Base-by-base conservation (phyloP, 371 early-diverging fungal genomes). In the Lichtheimia corymbifera region DNA sequence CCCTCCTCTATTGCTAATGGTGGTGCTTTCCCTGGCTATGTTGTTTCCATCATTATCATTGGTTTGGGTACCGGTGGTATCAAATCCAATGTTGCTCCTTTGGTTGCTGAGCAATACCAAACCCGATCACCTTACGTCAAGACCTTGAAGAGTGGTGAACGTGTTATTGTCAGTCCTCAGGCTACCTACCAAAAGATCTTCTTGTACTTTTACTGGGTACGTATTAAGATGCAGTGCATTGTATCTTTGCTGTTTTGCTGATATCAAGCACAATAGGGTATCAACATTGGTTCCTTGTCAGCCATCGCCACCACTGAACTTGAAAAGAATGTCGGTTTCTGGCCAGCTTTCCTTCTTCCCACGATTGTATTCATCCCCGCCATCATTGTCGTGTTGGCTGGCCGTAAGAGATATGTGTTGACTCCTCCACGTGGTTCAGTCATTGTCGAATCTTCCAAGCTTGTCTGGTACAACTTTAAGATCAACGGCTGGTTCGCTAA, bases 201-300 rank as follows among this genome's bases (percentile, higher is more conserved):
- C 65, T 70, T 65, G 55, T 65, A 64, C 55, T 93, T 94, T 67
- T 96, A 93, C 75, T 89, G 90, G 83, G 35, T 35, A 35, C 9
- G 35, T 35, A 11, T 1, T 11, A 35, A 35, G 9, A 35, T 9
- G 35, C 35, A 6, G 35, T 35, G 6, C 9, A 9, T 52, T 27
- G 22, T 12, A 27, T 52, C 15, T 2, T n/a, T 2, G 5, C 7
- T 15, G 5, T 47, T 47, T n/a, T n/a, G n/a, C 47, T 54, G 54
- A 14, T 61, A 54, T 15, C 35, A 35, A 35, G 7, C 15, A 14
- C 14, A 27, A 28, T 52, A 35, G 82, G 53, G 89, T 54, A 90
- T 96, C 66, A 94, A 94, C 61, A 58, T 88, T 53, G 93, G 95
- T 28, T 81, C 89, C 30, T 80, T 91, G 18, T 63, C 82, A 40